These are phyloP conservation scores for Ricinus communis DNA, from an alignment of 345 rosid species.

Conservation along the genomic window DNA sequence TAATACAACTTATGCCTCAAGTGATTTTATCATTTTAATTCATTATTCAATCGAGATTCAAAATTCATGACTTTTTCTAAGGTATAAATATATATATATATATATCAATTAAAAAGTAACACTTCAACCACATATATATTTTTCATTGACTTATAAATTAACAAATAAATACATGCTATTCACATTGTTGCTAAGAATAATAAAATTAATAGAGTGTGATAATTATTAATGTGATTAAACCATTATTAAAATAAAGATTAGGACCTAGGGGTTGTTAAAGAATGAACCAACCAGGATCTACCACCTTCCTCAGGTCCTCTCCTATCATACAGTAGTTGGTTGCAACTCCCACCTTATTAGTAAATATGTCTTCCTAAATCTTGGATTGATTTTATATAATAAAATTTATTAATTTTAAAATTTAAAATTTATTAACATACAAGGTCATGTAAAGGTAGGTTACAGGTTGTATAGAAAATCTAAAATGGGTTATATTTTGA, in stretches of 20 bases:
- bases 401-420: neutral
- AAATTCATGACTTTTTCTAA: too few relatives aligned
- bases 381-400: conserved; percentile 9
- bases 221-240: neutral
- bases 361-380: neutral
- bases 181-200: conserved; percentile 12
- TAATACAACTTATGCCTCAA: too few relatives aligned
- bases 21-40: too few relatives aligned
- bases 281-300: conserved; percentile 40
- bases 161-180: conserved; percentile 13
- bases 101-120: too few relatives aligned
- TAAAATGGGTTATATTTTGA: too few relatives aligned
- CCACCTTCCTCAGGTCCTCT: conserved; percentile 15
- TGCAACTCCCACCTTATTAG: conserved; percentile 33
- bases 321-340: conserved; percentile 29
- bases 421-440: too few relatives aligned
- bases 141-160: too few relatives aligned
- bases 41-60: too few relatives aligned
- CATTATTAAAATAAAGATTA: conserved; percentile 4
- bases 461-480: too few relatives aligned
- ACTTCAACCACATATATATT: too few relatives aligned
- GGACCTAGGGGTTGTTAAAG: conserved; percentile 21
- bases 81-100: too few relatives aligned
- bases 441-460: too few relatives aligned
- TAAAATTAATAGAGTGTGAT: neutral